Conservation (phyloP, 2,329 filamentous ascomycete genomes). For the Cladosporium phlei region DNA sequence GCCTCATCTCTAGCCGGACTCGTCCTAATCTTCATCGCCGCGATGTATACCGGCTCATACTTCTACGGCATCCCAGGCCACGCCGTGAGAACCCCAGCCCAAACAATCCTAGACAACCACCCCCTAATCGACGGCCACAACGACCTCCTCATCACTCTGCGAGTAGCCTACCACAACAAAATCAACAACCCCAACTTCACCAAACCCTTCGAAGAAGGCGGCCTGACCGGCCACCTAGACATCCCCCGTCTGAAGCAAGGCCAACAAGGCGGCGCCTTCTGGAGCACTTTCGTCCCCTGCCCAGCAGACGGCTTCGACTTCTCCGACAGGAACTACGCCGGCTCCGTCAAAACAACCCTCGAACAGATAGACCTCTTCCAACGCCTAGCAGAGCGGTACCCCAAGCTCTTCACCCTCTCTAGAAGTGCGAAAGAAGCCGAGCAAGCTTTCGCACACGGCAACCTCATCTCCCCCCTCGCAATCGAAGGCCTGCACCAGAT, state of each 20-base stretch:
- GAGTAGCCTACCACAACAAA: slow-evolving; percentile 64
- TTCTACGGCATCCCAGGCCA: slow-evolving; percentile 6
- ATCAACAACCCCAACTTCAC: slow-evolving; percentile 67
- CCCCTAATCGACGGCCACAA: slow-evolving; percentile 69
- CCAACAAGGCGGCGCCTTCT: slow-evolving; percentile 79
- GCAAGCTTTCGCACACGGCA: slow-evolving; percentile 43
- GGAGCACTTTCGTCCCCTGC: slow-evolving; percentile 80
- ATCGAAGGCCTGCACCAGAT: slow-evolving; percentile 92
- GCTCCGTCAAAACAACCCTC: slow-evolving; percentile 62
- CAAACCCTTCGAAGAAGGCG: slow-evolving; percentile 67
- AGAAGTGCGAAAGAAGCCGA: slow-evolving; percentile 58
- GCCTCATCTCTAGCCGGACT: slow-evolving; percentile 2
- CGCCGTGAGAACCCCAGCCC: neutral
- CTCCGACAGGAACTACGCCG: slow-evolving; percentile 65
- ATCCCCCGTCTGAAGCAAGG: slow-evolving; percentile 68
- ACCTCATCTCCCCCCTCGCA: slow-evolving; percentile 70
- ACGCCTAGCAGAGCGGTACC: slow-evolving; percentile 60
- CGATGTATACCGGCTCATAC: slow-evolving; percentile 4
- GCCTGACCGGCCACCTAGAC: slow-evolving; percentile 68
- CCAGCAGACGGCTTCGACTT: slow-evolving; percentile 69
- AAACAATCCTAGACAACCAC: slow-evolving; percentile 20
- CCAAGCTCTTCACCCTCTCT: slow-evolving; percentile 63
- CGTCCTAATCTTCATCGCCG: slow-evolving; percentile 5
- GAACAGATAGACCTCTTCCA: slow-evolving; percentile 71
- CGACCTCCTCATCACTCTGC: slow-evolving; percentile 73